A percentile compares a stretch with the other conserved stretches of the same genome.
Conservation (phyloP, 352 stramenopile genomes). For the Phytopythium vexans region DNA sequence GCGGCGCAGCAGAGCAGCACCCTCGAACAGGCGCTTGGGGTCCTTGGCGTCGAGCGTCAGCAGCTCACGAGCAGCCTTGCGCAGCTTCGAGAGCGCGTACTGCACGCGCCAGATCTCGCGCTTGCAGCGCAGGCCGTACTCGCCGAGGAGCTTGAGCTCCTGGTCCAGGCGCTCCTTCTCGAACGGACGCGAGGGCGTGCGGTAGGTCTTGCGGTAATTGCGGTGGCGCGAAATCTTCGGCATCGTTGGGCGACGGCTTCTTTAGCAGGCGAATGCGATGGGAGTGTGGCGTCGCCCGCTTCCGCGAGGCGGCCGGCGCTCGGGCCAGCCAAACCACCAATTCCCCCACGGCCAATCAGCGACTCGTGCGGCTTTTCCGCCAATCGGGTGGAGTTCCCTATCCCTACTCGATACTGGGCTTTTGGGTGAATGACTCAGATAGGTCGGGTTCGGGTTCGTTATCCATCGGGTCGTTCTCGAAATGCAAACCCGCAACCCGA, state of each 20-base stretch:
- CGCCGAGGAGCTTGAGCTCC: slow-evolving; percentile 98
- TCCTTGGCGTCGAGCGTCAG: slow-evolving; percentile 98
- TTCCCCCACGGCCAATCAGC: slow-evolving; percentile 35
- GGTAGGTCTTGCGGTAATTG: slow-evolving; percentile 98
- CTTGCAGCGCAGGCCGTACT: slow-evolving; percentile 99
- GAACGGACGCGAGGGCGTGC: slow-evolving; percentile 98
- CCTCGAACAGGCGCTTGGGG: slow-evolving; percentile 99
- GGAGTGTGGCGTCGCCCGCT: slow-evolving; percentile 26
- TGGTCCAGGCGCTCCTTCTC: slow-evolving; percentile 99
- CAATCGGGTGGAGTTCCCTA: slow-evolving; percentile 4
- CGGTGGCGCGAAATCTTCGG: slow-evolving; percentile 85
- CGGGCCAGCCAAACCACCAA: slow-evolving; percentile 45
- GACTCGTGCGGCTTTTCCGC: neutral
- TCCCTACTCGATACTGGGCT: too few relatives aligned
- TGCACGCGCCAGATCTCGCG: slow-evolving; percentile 99
- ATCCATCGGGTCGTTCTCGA: too few relatives aligned
- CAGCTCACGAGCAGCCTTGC: slow-evolving; percentile 97
- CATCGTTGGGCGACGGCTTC: slow-evolving; percentile 64
- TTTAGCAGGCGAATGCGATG: slow-evolving; percentile 72
- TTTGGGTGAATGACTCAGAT: too few relatives aligned
- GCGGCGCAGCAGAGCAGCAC: slow-evolving; percentile 95
- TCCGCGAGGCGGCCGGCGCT: neutral
- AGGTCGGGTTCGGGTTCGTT: too few relatives aligned
- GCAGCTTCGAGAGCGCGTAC: slow-evolving; percentile 98
- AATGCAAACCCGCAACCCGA: too few relatives aligned